Conservation (phyloP, 805 yeast genomes). For the Metschnikowia kofuensis region DNA sequence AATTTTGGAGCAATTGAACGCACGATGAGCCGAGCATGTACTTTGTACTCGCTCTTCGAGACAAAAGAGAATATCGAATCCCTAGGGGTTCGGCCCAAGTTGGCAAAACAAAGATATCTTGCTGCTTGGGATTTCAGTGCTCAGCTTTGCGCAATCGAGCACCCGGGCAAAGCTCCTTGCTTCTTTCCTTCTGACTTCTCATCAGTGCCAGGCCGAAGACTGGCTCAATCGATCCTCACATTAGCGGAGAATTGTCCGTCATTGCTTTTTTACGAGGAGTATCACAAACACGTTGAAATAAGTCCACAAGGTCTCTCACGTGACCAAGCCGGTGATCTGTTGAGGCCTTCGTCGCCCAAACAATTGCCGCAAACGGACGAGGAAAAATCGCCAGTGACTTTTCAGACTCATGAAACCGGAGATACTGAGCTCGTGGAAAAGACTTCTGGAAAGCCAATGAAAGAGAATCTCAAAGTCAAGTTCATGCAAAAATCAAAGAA, state of each 20-base stretch:
- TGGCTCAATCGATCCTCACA: neutral
- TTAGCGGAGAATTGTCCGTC: constrained; percentile 8
- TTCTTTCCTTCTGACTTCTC: constrained; percentile 15
- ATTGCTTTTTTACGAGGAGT: constrained; percentile 7
- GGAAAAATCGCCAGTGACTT: too few species aligned
- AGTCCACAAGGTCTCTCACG: neutral
- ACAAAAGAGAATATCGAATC: constrained; percentile 2
- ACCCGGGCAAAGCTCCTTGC: constrained; percentile 13
- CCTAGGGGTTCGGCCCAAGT: neutral
- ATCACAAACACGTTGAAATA: neutral
- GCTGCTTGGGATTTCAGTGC: constrained; percentile 14
- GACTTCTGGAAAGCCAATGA: too few species aligned
- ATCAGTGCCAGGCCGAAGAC: constrained; percentile 4
- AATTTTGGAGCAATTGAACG: too few species aligned
- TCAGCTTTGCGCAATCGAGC: constrained; percentile 10
- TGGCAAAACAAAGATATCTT: constrained; percentile 5
- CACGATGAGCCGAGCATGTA: neutral
- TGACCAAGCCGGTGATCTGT: too few species aligned
- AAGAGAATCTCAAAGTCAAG: too few species aligned
- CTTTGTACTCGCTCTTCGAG: constrained; percentile 8
- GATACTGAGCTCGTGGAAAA: too few species aligned
- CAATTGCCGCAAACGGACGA: too few species aligned
- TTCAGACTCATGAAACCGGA: too few species aligned
- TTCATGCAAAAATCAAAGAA: too few species aligned
- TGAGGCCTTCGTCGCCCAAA: neutral